These are phyloP conservation scores for Silybum marianum DNA, from an alignment of 129 eudicot genomes.

Conservation along the genomic window DNA sequence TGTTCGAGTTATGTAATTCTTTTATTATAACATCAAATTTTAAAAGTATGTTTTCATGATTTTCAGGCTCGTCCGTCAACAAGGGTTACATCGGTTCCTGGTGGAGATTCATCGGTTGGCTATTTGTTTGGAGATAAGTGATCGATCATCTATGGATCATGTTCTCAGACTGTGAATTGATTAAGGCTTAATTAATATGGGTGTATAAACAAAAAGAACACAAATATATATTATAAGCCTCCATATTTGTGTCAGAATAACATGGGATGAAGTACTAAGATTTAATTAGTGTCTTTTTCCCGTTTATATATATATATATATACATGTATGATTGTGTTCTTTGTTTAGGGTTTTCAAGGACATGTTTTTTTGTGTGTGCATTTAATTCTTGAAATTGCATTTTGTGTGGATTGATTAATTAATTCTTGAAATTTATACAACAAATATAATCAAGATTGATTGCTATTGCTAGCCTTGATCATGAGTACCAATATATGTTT, in stretches of 20 bases:
- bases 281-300: not conserved
- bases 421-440: not conserved
- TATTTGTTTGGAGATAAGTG: constrained; percentile 73
- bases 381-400: constrained; percentile 5
- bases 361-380: constrained; percentile 5
- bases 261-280: constrained; percentile 9
- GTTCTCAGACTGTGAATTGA: not conserved
- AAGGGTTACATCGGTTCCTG: constrained; percentile 63
- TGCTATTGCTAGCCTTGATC: not conserved
- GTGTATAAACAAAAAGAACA: not conserved
- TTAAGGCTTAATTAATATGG: constrained; percentile 10
- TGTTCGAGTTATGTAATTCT: not conserved
- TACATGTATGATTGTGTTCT: constrained; percentile 10
- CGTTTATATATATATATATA: not conserved
- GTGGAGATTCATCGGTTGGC: constrained; percentile 68
- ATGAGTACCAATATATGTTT: not conserved
- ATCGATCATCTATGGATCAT: constrained; percentile 20
- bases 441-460: constrained; percentile 10
- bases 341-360: constrained; percentile 15
- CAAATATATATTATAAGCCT: not conserved
- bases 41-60: not conserved
- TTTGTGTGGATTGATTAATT: not conserved
- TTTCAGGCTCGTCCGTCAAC: constrained; percentile 68
- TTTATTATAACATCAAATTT: not conserved
- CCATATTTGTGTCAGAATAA: constrained; percentile 4